Evolutionary conservation across 257 asterid species (phyloP).

Genomic region (Primulina tabacum): DNA sequence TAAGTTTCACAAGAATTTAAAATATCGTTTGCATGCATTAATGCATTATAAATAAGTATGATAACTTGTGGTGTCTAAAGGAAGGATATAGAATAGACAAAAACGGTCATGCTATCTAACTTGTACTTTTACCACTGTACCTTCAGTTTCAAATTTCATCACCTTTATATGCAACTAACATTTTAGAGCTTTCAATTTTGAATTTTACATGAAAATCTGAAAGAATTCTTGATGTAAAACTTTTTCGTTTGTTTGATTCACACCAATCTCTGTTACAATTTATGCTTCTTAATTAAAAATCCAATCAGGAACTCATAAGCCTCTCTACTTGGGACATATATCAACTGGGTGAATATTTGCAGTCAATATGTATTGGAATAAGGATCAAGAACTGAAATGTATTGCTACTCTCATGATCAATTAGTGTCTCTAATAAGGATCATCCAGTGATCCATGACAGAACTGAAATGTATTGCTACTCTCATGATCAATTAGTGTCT

Average conservation of each 20-base stretch:
- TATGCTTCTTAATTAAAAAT: background rate
- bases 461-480: slow-evolving; percentile 11
- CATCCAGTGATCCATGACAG: slow-evolving; percentile 12
- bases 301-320: slow-evolving; percentile 6
- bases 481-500: slow-evolving; percentile 5
- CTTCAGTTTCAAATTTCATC: background rate
- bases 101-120: background rate
- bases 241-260: background rate
- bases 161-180: too few relatives aligned
- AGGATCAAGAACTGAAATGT: slow-evolving; percentile 14
- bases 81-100: background rate
- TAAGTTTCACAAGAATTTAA: background rate
- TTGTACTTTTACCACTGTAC: too few relatives aligned
- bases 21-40: background rate
- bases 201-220: too few relatives aligned
- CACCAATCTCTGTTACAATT: background rate
- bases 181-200: too few relatives aligned
- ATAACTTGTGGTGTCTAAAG: background rate
- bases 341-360: slow-evolving; percentile 11
- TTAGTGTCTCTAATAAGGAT: background rate
- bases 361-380: slow-evolving; percentile 5
- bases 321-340: slow-evolving; percentile 1
- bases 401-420: slow-evolving; percentile 7
- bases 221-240: background rate
- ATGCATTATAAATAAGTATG: background rate